These are phyloP conservation scores for Fusarium virguliforme DNA, from an alignment of 2,329 filamentous ascomycete genomes.

Conservation along the genomic window DNA sequence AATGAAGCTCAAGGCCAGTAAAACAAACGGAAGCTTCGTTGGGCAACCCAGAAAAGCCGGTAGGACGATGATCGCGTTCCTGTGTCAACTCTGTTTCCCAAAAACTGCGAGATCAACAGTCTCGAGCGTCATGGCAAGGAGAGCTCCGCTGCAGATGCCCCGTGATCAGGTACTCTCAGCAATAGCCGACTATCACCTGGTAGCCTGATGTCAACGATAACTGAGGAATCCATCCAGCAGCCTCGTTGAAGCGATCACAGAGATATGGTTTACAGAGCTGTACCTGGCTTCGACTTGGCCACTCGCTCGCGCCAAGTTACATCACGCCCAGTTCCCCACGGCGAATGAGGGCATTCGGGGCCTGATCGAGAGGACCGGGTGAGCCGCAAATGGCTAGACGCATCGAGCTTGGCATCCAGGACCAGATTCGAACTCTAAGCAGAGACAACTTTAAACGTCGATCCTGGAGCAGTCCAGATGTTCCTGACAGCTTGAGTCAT, in stretches of 20 bases:
- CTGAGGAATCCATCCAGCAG: slow-evolving; percentile 24
- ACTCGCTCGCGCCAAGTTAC: slow-evolving; percentile 15
- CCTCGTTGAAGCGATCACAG: slow-evolving; percentile 4
- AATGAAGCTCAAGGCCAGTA: neutral
- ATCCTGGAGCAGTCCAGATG: slow-evolving; percentile 22
- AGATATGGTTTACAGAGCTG: slow-evolving; percentile 28
- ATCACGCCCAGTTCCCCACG: slow-evolving; percentile 6
- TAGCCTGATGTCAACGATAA: slow-evolving; percentile 8
- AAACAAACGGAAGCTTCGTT: slow-evolving; percentile 18
- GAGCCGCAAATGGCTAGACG: slow-evolving; percentile 37
- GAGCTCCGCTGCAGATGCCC: neutral
- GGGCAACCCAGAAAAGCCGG: slow-evolving; percentile 13
- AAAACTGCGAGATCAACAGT: slow-evolving; percentile 12
- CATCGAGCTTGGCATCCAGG: slow-evolving; percentile 38
- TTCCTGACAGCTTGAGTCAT: slow-evolving; percentile 14
- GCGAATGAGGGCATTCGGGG: slow-evolving; percentile 10
- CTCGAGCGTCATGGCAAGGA: slow-evolving; percentile 27
- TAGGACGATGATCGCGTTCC: slow-evolving; percentile 38
- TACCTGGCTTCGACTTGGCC: slow-evolving; percentile 18
- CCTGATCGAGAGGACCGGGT: neutral
- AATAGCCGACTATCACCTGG: neutral
- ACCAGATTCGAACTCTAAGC: slow-evolving; percentile 20
- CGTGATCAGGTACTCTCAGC: slow-evolving; percentile 8
- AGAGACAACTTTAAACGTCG: slow-evolving; percentile 29
- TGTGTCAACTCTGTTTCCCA: slow-evolving; percentile 14